A percentile compares a stretch with the other conserved stretches of the same genome.
phyloP scores from a whole-genome alignment of 1,139 yeast species.

The Tardiomyces depauwii region DNA sequence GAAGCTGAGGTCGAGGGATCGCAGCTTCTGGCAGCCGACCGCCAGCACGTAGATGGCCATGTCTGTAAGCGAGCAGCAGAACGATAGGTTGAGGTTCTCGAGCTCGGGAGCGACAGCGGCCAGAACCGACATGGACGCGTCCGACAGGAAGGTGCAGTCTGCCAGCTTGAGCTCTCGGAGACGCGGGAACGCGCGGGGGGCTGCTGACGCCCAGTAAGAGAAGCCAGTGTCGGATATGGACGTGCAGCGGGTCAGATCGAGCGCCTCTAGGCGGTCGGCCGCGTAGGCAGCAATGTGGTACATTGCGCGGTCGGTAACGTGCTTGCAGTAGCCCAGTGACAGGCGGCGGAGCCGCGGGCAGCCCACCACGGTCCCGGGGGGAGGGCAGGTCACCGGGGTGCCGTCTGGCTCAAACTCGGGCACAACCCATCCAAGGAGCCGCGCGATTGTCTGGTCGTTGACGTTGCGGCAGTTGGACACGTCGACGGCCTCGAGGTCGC shows the following conservation, averaged over 20 bases:
- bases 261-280: conserved; percentile 39
- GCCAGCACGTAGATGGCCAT: conserved; percentile 54
- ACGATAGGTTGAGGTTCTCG: conserved; percentile 48
- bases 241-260: conserved; percentile 65
- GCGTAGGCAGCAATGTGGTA: conserved; percentile 51
- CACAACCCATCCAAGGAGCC: conserved; percentile 45
- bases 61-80: conserved; percentile 68
- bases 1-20: conserved; percentile 48
- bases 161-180: conserved; percentile 43
- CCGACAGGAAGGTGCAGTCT: conserved; percentile 67
- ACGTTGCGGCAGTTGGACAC: conserved; percentile 65
- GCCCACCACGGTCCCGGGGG: conserved; percentile 31
- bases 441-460: conserved; percentile 55
- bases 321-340: conserved; percentile 61
- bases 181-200: conserved; percentile 41
- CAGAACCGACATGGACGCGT: conserved; percentile 48
- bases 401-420: conserved; percentile 10
- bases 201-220: conserved; percentile 38
- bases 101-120: conserved; percentile 52
- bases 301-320: conserved; percentile 58
- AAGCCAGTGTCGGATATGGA: conserved; percentile 69
- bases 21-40: conserved; percentile 48
- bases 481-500: conserved; percentile 46
- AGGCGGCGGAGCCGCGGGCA: conserved; percentile 46
- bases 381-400: conserved; percentile 11